A percentile compares a stretch with the other conserved stretches of the same genome.
phyloP scores from a whole-genome alignment of 2,329 filamentous ascomycete species.

The Fusarium virguliforme region DNA sequence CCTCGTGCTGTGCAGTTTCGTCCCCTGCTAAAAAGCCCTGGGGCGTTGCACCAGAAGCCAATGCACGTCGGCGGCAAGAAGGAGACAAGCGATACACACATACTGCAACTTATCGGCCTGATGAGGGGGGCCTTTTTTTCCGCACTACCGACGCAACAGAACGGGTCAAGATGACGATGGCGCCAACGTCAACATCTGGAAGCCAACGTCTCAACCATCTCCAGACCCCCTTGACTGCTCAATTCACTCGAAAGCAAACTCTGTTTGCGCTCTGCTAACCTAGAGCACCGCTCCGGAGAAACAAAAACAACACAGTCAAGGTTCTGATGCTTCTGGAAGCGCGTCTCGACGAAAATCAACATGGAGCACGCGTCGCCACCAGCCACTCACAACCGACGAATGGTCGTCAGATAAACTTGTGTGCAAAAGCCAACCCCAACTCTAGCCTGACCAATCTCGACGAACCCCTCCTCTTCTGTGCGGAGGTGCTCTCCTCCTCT shows the following conservation, averaged over 20 bases:
- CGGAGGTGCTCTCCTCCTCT: constrained; percentile 8
- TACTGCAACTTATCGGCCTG: constrained; percentile 31
- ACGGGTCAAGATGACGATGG: constrained; percentile 44
- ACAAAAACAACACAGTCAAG: not conserved
- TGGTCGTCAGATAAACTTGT: constrained; percentile 24
- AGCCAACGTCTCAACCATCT: constrained; percentile 28
- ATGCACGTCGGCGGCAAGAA: constrained; percentile 43
- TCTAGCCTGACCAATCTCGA: constrained; percentile 20
- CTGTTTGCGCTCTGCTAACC: constrained; percentile 28
- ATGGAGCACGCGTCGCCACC: constrained; percentile 33
- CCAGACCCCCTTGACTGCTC: not conserved
- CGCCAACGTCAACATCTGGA: constrained; percentile 13
- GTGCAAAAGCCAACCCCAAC: constrained; percentile 16
- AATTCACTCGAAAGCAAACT: constrained; percentile 16
- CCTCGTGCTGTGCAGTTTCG: constrained; percentile 38
- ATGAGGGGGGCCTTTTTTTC: constrained; percentile 33
- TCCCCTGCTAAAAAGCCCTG: constrained; percentile 36
- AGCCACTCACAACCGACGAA: constrained; percentile 26
- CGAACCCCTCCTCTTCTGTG: not conserved
- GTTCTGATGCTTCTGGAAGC: constrained; percentile 14
- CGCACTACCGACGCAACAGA: constrained; percentile 28
- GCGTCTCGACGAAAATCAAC: constrained; percentile 31
- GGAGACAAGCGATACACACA: constrained; percentile 34
- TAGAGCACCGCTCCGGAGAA: not conserved
- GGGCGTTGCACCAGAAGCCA: constrained; percentile 17